A percentile compares a stretch with the other conserved stretches of the same genome.
These are phyloP conservation scores for Colletotrichum sp. DNA, from an alignment of 2,329 filamentous ascomycete genomes.

Conservation along the genomic window DNA sequence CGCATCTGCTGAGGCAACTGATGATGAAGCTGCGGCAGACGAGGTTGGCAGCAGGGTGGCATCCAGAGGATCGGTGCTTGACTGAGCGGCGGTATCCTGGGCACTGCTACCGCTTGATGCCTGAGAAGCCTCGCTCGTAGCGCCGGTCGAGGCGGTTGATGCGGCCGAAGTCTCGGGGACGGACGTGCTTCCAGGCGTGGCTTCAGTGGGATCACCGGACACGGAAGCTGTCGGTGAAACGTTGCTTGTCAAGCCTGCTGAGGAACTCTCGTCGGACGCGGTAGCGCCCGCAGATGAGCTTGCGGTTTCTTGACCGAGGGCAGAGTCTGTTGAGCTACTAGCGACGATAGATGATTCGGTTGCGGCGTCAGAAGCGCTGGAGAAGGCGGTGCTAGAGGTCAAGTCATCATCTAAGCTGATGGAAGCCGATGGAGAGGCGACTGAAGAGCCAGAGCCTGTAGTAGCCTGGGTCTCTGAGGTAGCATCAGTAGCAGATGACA, in stretches of 20 bases:
- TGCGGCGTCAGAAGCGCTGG: background rate
- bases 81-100: background rate
- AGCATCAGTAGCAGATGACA: background rate
- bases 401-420: background rate
- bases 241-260: background rate
- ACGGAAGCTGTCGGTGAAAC: background rate
- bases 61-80: background rate
- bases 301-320: background rate
- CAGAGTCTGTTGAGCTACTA: background rate
- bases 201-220: background rate
- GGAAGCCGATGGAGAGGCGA: background rate
- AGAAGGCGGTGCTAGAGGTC: background rate
- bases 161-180: background rate
- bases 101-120: background rate
- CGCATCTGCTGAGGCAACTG: background rate
- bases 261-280: background rate
- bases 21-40: background rate
- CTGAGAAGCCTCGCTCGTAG: background rate
- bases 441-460: background rate
- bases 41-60: background rate
- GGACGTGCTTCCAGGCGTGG: accelerated
- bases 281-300: background rate
- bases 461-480: background rate
- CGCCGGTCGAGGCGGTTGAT: background rate
- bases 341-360: background rate